Evolutionary conservation across 495 filamentous ascomycete genomes (phyloP), one percentile per base, ranked within the genome.

Genomic region (Margaritispora aquatica): DNA sequence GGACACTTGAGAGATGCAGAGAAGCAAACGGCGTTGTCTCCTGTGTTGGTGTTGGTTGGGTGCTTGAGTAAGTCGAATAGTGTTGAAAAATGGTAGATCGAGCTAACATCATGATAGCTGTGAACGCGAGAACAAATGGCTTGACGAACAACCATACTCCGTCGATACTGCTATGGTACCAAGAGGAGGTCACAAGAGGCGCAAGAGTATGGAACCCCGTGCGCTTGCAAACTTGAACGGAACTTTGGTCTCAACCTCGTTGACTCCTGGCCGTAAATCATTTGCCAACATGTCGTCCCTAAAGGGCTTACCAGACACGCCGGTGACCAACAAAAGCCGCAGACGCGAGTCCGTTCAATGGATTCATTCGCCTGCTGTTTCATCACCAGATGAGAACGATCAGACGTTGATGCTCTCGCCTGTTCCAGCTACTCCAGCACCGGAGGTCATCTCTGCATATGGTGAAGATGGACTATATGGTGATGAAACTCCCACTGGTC

Each of bases 151-250:
- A 2, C 73, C 80, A 2, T 95, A 96, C 68, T 75, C 78, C 22
- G 81, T 93, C 20, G 87, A 92, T 69, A 86, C 84, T 29, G 76
- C 83, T 0, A 73, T 85, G 29, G 74, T 93, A 29, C 89, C 90
- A 20, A 86, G 90, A 1, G 89, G 88, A 8, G 88, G 89, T 19
- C 80, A 80, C 44, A 85, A 89, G 60, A 84, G 91, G 29, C 82
- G 90, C 34, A 96, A 95, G 80, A 90, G 87, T 59, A 96, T 96
- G 92, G 90, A 96, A 71, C 92, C 92, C 1, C 83, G 83, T 60
- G 82, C 88, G 1, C 74, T 96, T 13, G 80, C 84, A 59, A 91
- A 91, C 57, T 62, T 87, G 23, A 89, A 91, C 58, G 84, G 86
- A 27, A 87, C 78, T 1, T 74, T 90, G 3, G 67, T 82, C 17